phyloP scores from a whole-genome alignment of 83 land plant genomes.

The Thuja plicata region DNA sequence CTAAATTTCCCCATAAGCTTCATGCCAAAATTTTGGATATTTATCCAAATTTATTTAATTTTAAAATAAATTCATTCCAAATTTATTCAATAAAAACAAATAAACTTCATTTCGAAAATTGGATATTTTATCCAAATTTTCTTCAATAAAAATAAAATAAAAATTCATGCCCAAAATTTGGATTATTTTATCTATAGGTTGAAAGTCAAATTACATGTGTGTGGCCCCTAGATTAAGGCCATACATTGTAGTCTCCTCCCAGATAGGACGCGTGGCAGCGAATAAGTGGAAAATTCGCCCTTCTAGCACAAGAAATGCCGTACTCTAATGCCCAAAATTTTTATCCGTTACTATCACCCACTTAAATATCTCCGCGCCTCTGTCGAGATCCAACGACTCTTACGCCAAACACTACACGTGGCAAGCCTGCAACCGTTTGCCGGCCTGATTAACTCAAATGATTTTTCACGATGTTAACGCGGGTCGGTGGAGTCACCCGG shows the following conservation, averaged over 20 bases:
- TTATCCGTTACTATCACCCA: not conserved
- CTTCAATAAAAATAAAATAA: too few species aligned
- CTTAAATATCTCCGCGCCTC: conserved; percentile 4
- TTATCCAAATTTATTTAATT: too few species aligned
- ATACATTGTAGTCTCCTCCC: not conserved
- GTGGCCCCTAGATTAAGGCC: not conserved
- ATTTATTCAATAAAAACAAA: too few species aligned
- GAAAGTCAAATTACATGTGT: not conserved
- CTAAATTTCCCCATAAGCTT: too few species aligned
- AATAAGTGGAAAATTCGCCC: not conserved
- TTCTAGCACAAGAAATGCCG: not conserved
- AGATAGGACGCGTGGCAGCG: not conserved
- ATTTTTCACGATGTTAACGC: not conserved
- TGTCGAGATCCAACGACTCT: not conserved
- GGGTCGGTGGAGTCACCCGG: not conserved
- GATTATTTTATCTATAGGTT: too few species aligned
- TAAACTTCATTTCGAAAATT: too few species aligned
- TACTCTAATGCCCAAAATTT: not conserved
- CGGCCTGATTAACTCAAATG: not conserved
- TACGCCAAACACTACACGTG: not conserved
- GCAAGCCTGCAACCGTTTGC: not conserved
- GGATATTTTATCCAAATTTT: too few species aligned
- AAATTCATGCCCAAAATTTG: too few species aligned
- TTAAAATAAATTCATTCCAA: too few species aligned
- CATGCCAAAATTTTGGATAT: too few species aligned